Conservation (phyloP, 2,329 filamentous ascomycete species). For the Xylariaceae sp. region DNA sequence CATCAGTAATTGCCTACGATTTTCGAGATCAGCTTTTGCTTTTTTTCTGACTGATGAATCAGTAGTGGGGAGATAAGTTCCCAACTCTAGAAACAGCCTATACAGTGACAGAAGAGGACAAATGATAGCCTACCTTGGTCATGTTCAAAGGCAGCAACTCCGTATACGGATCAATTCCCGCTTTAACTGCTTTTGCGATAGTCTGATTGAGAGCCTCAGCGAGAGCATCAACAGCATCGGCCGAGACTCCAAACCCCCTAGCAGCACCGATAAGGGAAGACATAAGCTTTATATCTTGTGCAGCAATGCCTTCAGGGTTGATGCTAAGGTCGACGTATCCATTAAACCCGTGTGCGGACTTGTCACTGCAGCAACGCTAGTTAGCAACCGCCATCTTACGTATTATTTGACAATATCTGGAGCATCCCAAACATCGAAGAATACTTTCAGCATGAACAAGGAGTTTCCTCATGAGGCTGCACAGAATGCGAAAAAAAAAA, state of each 20-base stretch:
- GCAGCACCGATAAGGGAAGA: conserved; percentile 19
- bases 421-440: too few species aligned
- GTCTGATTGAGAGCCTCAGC: conserved; percentile 1
- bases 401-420: too few species aligned
- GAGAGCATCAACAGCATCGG: background rate
- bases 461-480: background rate
- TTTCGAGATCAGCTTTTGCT: background rate
- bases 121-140: conserved; percentile 2
- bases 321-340: conserved; percentile 19
- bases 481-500: background rate
- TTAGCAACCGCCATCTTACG: background rate
- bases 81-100: background rate
- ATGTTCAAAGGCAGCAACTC: conserved; percentile 20
- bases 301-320: conserved; percentile 22
- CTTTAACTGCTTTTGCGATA: background rate
- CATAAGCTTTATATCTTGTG: conserved; percentile 21
- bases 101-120: background rate
- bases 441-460: too few species aligned
- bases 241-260: background rate
- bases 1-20: conserved; percentile 2
- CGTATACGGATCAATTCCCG: conserved; percentile 11
- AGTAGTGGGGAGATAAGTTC: background rate
- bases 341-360: background rate
- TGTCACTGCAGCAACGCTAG: background rate
- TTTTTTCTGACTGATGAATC: background rate